Percentiles rank a stretch among this genome's conserved stretches.
Evolutionary conservation across 2,329 filamentous ascomycete genomes (phyloP).

Genomic region (Tolypocladium ovalisporum): DNA sequence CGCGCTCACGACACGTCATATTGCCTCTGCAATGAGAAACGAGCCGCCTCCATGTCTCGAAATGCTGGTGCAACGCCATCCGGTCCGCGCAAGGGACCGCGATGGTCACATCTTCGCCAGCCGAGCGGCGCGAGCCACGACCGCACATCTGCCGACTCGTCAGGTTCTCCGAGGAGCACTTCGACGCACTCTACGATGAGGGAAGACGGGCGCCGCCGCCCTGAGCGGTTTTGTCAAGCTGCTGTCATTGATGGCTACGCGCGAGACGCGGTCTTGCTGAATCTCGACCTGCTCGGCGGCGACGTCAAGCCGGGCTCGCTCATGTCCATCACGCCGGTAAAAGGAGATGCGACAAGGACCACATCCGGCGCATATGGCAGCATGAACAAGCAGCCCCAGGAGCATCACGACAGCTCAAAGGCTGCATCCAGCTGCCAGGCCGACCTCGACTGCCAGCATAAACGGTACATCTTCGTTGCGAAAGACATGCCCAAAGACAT

Average conservation of each 20-base stretch:
- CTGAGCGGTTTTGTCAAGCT: slow-evolving; percentile 40
- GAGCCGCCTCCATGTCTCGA: slow-evolving; percentile 24
- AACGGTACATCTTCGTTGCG: slow-evolving; percentile 58
- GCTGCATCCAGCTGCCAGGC: slow-evolving; percentile 8
- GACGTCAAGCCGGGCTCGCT: slow-evolving; percentile 56
- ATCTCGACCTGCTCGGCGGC: slow-evolving; percentile 57
- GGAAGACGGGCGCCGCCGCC: slow-evolving; percentile 18
- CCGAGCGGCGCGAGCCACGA: slow-evolving; percentile 37
- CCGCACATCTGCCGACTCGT: slow-evolving; percentile 25
- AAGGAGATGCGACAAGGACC: slow-evolving; percentile 33
- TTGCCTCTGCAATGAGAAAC: slow-evolving; percentile 7
- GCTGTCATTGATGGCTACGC: slow-evolving; percentile 64
- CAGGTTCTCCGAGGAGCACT: slow-evolving; percentile 35
- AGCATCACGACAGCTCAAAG: slow-evolving; percentile 14
- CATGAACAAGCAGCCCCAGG: slow-evolving; percentile 19
- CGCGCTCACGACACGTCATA: slow-evolving; percentile 1
- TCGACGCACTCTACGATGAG: slow-evolving; percentile 38
- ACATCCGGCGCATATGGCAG: slow-evolving; percentile 15
- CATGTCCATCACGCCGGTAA: slow-evolving; percentile 59
- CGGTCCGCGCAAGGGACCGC: slow-evolving; percentile 33
- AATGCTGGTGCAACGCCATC: slow-evolving; percentile 27
- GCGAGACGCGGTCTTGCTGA: slow-evolving; percentile 69
- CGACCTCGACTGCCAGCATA: slow-evolving; percentile 15
- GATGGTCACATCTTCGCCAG: slow-evolving; percentile 44
- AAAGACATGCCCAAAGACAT: slow-evolving; percentile 61